Evolutionary conservation across 2,329 filamentous ascomycete species (phyloP), one percentile per base, ranked within the genome.

Genomic region (Clonostachys solani): DNA sequence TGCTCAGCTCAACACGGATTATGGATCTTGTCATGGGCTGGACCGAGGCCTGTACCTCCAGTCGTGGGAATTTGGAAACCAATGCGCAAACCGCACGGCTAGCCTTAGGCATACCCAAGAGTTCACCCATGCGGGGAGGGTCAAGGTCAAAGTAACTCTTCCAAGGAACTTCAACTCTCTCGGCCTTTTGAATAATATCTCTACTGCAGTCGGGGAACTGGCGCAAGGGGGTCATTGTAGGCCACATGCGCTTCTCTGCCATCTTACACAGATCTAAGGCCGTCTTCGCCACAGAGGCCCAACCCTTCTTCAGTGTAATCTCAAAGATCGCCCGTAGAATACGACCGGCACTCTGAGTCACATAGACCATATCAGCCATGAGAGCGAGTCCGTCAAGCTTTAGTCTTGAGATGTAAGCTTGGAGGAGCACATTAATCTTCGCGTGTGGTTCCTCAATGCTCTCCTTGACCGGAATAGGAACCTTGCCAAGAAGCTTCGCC

Each of bases 211-310:
- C 72, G 5, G 87, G 81, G 61, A 99, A 99, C 60, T 99, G 94
- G 46, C 94, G 83, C 33, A 99, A 75, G 12, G 95, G 94, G 36
- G 90, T 89, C 94, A 97, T 99, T 6, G 92, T 97, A 13, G 92
- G 92, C 94, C 94, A 99, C 95, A 99, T 99, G 44, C 95, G 82
- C 76, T 96, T 96, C 73, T 99, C 94, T 0, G 92, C 94, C 90
- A 96, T 97, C 73, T 99, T 99, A 72, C 95, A 99, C 46, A 99
- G 78, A 58, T 96, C 89, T 40, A 99, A 75, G 1, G 94, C 92
- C 52, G 87, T 90, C 71, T 94, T 96, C 9, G 94, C 89, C 5
- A 97, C 94, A 15, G 84, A 86, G 1, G 94, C 84, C 92, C 92
- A 99, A 34, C 92, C 92, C 68, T 96, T 96, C 71, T 92, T 95